Evolutionary conservation across 345 rosid genomes (phyloP).

Genomic region (Gossypium bickii): DNA sequence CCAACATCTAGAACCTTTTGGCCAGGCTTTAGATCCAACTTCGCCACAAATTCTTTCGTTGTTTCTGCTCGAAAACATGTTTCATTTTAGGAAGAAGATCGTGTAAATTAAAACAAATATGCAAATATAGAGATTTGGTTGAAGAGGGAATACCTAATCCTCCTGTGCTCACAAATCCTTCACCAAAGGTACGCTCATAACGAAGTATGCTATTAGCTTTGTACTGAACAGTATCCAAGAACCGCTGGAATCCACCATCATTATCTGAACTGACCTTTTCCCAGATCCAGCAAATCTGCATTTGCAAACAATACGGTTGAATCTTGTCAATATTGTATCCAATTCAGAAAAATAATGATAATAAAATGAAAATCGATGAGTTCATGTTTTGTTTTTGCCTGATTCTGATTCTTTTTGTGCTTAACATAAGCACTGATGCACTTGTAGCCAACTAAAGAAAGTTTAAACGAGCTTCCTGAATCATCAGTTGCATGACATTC

Average conservation of each 20-base stretch:
- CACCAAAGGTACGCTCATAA: constrained; percentile 91
- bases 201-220: constrained; percentile 76
- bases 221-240: constrained; percentile 93
- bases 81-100: neutral
- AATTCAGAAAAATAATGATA: constrained; percentile 1
- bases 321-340: constrained; percentile 11
- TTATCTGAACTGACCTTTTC: constrained; percentile 69
- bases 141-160: constrained; percentile 62
- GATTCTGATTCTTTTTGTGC: constrained; percentile 92
- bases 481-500: constrained; percentile 56
- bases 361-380: neutral
- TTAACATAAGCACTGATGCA: constrained; percentile 96
- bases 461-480: constrained; percentile 65
- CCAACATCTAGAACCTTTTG: constrained; percentile 98
- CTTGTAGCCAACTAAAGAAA: constrained; percentile 78
- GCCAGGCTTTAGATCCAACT: constrained; percentile 80
- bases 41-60: constrained; percentile 87
- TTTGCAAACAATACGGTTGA: constrained; percentile 6
- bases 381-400: constrained; percentile 44
- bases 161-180: constrained; percentile 94
- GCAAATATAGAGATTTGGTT: neutral
- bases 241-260: constrained; percentile 89
- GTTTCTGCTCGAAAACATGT: constrained; percentile 54
- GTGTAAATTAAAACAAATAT: neutral
- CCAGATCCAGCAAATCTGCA: constrained; percentile 98